Percentiles rank a stretch among this genome's conserved stretches.
Conservation (phyloP, 306 rosid species). For the Prunus mira region DNA sequence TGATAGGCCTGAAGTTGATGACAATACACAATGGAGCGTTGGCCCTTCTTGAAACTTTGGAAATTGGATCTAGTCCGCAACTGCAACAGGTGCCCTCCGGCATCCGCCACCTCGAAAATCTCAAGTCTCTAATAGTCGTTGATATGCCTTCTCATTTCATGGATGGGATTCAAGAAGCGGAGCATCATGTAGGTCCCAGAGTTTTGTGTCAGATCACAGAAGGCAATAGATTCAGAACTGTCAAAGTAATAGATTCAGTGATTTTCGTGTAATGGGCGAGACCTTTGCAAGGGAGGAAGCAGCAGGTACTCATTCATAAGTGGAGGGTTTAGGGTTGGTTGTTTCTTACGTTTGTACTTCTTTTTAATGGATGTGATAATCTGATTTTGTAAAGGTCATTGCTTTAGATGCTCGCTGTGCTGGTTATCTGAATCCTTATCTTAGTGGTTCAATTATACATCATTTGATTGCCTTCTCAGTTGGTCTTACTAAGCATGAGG, state of each 20-base stretch:
- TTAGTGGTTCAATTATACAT: background rate
- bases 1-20: background rate
- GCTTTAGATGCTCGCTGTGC: background rate
- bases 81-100: background rate
- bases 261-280: too few relatives aligned
- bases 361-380: background rate
- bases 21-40: background rate
- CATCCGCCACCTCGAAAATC: background rate
- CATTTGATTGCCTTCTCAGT: background rate
- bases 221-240: background rate
- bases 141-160: background rate
- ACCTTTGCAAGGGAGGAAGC: too few relatives aligned
- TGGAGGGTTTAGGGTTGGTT: conserved; percentile 35
- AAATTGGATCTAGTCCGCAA: background rate
- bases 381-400: background rate
- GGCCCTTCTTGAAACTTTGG: background rate
- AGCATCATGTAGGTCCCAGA: background rate
- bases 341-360: background rate
- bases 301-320: too few relatives aligned
- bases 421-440: background rate
- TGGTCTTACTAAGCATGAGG: background rate
- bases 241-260: background rate
- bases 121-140: background rate
- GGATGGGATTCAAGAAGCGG: background rate
- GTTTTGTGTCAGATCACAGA: accelerated